These are phyloP conservation scores for Pulveroboletus frians DNA, from an alignment of 768 basidiomycete species.

Conservation along the genomic window DNA sequence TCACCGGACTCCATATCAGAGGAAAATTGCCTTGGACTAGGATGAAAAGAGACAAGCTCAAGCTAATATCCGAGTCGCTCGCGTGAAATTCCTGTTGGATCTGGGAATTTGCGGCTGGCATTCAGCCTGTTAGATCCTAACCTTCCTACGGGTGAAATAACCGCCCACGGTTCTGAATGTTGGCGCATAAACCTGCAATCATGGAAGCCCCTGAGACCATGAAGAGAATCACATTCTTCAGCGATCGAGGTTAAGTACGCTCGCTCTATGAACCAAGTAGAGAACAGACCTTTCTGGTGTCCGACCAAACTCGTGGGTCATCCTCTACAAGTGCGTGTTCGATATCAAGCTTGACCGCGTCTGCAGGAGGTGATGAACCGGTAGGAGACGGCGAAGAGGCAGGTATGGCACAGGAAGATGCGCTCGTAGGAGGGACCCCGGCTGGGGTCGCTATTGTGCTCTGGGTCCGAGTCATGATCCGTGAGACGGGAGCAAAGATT, in stretches of 20 bases:
- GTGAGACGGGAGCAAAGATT: no score
- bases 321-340: slow-evolving; percentile 45
- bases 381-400: not conserved
- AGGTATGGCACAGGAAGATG: not conserved
- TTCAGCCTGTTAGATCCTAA: not conserved
- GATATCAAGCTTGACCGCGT: slow-evolving; percentile 27
- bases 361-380: not conserved
- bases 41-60: slow-evolving; percentile 68
- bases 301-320: slow-evolving; percentile 61
- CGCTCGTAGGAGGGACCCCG: not conserved
- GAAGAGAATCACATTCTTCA: slow-evolving; percentile 18
- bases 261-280: not conserved
- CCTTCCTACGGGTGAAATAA: not conserved
- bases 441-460: not conserved
- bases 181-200: slow-evolving; percentile 25
- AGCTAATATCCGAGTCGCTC: slow-evolving; percentile 56
- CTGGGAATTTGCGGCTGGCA: slow-evolving; percentile 58
- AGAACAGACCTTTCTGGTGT: slow-evolving; percentile 46
- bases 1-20: slow-evolving; percentile 29
- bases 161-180: slow-evolving; percentile 29
- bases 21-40: slow-evolving; percentile 57
- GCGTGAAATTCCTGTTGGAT: slow-evolving; percentile 62
- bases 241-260: not conserved
- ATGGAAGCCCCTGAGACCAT: slow-evolving; percentile 27
- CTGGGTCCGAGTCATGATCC: slow-evolving; percentile 9